Evolutionary conservation across 1,139 yeast genomes (phyloP), one percentile per base, ranked within the genome.

Genomic region (Suhomyces bolitotheri): DNA sequence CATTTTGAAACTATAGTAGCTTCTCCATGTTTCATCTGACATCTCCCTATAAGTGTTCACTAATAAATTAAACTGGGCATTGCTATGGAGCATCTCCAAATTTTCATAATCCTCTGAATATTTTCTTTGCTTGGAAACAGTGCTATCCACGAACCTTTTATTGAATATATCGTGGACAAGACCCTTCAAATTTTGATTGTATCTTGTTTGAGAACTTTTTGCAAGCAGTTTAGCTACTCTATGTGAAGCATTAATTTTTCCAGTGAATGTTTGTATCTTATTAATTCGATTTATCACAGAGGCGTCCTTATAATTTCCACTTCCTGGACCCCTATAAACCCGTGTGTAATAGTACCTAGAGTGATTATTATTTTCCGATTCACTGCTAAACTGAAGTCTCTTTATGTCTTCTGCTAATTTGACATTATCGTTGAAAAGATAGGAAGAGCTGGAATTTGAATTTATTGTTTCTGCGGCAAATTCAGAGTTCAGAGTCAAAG

Each of bases 231-330:
- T 38, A 4, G 40, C 27, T n/a, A 33, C 21, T 27, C 47, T 53
- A 24, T 46, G 47, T 3, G 42, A 25, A 3, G 47, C 48, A 16
- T 54, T 56, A 10, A 44, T 35, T 16, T 46, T 34, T 28, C 47
- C 29, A 22, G 45, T 32, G 7, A 54, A 43, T 4, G 55, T 41
- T 10, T 56, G 64, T 25, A 66, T 57, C 33, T 56, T 56, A 45
- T 67, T 69, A 40, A 71, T 65, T 33, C 66, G 54, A 44, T 66
- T 67, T 46, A 68, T 63, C 17, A 70, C 49, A 2, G 73, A 64
- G 0, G 70, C 73, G 48, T 71, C 76, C 44, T 71, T 71, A 44
- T 68, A 71, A 42, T 68, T 70, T 4, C 76, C 75, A 38, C 71
- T 64, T 1, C 75, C 75, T 4, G 74, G 73, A 0, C 76, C 76